phyloP scores from a whole-genome alignment of 805 yeast genomes.

The Tetrapisispora fleetii region DNA sequence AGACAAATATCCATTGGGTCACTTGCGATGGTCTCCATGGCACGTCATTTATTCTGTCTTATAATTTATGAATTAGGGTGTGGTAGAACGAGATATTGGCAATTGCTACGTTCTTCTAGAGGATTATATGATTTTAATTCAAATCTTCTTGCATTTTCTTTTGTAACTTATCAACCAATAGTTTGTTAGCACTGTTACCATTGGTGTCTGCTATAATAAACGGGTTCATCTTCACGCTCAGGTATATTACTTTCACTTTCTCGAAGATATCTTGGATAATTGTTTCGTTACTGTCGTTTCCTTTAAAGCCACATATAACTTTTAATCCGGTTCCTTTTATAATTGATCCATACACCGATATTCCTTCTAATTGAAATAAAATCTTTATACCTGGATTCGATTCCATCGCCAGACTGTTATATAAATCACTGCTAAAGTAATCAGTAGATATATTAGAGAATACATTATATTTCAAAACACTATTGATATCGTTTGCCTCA shows the following conservation, averaged over 20 bases:
- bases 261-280: slow-evolving; percentile 13
- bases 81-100: too few relatives aligned
- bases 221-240: slow-evolving; percentile 22
- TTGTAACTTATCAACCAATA: slow-evolving; percentile 10
- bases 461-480: slow-evolving; percentile 22
- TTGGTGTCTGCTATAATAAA: slow-evolving; percentile 7
- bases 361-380: slow-evolving; percentile 24
- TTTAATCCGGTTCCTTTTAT: slow-evolving; percentile 24
- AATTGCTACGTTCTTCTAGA: too few relatives aligned
- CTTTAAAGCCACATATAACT: slow-evolving; percentile 21
- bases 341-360: slow-evolving; percentile 23
- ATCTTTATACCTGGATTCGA: slow-evolving; percentile 11
- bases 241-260: slow-evolving; percentile 17
- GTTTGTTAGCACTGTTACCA: slow-evolving; percentile 4
- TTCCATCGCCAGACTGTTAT: slow-evolving; percentile 8
- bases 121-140: too few relatives aligned
- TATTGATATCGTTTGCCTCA: slow-evolving; percentile 13
- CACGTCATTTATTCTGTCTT: too few relatives aligned
- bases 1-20: too few relatives aligned
- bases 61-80: too few relatives aligned
- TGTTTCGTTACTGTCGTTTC: slow-evolving; percentile 6
- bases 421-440: slow-evolving; percentile 23
- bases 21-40: too few relatives aligned
- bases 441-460: slow-evolving; percentile 27
- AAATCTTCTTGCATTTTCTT: slow-evolving; percentile 10